These are phyloP conservation scores for Dictyostelium discoideum DNA, from an alignment of 78 protist genomes.

Conservation along the genomic window DNA sequence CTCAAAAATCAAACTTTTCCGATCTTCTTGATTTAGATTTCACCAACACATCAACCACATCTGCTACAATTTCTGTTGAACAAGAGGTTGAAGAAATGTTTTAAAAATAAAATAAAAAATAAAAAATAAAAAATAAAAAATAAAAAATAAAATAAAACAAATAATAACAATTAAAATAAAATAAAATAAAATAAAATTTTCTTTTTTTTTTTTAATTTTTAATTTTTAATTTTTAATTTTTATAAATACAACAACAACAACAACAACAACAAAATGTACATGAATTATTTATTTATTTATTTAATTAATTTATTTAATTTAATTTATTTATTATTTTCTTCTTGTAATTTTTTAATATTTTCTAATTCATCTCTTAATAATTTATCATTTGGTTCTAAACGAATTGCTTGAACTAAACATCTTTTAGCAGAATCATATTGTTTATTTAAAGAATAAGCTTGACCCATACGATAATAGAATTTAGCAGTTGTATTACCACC, in stretches of 20 bases:
- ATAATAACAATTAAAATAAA: background rate
- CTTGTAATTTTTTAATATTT: conserved; percentile 17
- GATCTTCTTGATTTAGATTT: conserved; percentile 11
- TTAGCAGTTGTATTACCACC: conserved; percentile 59
- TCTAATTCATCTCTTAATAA: conserved; percentile 68
- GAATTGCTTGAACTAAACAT: conserved; percentile 67
- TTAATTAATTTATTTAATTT: background rate
- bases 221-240: too few relatives aligned
- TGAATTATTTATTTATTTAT: too few relatives aligned
- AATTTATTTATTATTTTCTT: background rate
- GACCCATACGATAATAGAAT: conserved; percentile 67
- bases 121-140: background rate
- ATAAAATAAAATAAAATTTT: background rate
- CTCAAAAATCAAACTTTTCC: background rate
- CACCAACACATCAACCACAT: background rate
- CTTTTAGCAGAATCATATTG: conserved; percentile 66
- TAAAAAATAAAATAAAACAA: background rate
- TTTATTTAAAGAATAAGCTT: conserved; percentile 64
- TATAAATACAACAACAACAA: too few relatives aligned
- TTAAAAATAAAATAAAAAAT: background rate
- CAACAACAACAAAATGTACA: too few relatives aligned
- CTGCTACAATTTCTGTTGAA: background rate
- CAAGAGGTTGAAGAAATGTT: background rate
- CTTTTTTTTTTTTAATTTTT: too few relatives aligned
- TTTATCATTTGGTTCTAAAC: conserved; percentile 57